Conservation (phyloP, 257 asterid species). For the Solanum chaucha region DNA sequence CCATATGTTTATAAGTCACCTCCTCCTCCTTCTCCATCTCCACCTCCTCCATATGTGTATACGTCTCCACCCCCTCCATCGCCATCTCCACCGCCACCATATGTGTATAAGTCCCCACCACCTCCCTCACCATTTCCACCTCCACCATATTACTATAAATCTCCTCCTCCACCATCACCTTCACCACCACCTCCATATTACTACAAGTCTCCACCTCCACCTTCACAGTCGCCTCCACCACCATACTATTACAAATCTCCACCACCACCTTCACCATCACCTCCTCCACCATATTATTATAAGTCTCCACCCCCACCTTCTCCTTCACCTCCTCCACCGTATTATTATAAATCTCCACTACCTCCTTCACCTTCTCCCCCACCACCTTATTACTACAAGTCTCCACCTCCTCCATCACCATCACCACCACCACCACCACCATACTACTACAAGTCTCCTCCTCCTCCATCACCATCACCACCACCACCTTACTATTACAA, state of each 20-base stretch:
- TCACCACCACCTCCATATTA: too few relatives aligned
- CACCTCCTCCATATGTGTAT: neutral
- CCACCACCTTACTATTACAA: constrained; percentile 4
- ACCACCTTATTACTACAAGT: neutral
- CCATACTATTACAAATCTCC: neutral
- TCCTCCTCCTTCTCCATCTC: neutral
- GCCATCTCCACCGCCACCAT: too few relatives aligned
- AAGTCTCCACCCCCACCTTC: neutral
- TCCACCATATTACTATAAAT: neutral
- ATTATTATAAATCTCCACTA: neutral
- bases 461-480: neutral
- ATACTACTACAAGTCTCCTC: neutral
- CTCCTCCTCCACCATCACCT: too few relatives aligned
- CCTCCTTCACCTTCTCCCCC: neutral
- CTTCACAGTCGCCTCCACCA: neutral
- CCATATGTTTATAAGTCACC: neutral
- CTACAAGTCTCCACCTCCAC: neutral
- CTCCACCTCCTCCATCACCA: neutral
- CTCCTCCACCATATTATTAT: neutral
- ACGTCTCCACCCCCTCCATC: neutral
- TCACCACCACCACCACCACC: neutral
- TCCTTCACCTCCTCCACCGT: neutral
- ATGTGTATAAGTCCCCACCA: too few relatives aligned
- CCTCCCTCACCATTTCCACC: neutral
- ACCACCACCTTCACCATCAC: neutral